Evolutionary conservation across 176 grass and related monocot genomes (phyloP).

Genomic region (Raddia distichophylla): DNA sequence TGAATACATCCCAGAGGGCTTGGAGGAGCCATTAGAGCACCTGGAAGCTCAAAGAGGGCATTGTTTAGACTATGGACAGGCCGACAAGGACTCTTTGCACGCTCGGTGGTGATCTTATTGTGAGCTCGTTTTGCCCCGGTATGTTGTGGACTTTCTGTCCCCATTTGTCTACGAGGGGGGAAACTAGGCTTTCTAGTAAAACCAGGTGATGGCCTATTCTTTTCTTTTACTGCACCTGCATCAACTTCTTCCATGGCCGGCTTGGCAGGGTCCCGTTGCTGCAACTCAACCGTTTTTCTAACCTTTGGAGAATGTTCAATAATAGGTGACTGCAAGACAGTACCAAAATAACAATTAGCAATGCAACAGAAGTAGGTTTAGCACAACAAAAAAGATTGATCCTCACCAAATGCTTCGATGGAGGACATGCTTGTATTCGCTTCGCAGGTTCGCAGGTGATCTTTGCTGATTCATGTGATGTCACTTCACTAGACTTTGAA

Average conservation of each 20-base stretch:
- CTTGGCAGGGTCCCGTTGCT: conserved; percentile 51
- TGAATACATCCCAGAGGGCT: conserved; percentile 41
- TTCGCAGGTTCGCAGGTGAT: conserved; percentile 56
- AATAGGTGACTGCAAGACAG: conserved; percentile 69
- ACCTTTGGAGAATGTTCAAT: conserved; percentile 64
- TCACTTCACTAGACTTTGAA: conserved; percentile 67
- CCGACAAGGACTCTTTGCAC: conserved; percentile 53
- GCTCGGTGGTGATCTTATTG: conserved; percentile 43
- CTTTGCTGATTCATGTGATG: conserved; percentile 56
- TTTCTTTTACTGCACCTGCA: conserved; percentile 46
- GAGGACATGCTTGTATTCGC: conserved; percentile 51
- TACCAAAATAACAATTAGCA: conserved; percentile 42
- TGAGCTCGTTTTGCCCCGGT: conserved; percentile 58
- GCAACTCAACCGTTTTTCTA: conserved; percentile 50
- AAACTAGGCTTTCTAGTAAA: conserved; percentile 52
- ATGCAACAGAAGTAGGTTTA: conserved; percentile 28
- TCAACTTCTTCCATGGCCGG: conserved; percentile 44
- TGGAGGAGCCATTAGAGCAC: conserved; percentile 43
- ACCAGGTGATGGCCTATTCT: conserved; percentile 45
- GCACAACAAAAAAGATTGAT: conserved; percentile 27
- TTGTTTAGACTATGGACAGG: conserved; percentile 38
- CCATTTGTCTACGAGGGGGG: conserved; percentile 40
- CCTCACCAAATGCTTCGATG: conserved; percentile 74
- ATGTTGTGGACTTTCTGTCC: conserved; percentile 48
- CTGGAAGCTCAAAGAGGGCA: conserved; percentile 20